These are phyloP conservation scores for Rugonectria rugulosa DNA, from an alignment of 2,329 filamentous ascomycete genomes.

Conservation along the genomic window DNA sequence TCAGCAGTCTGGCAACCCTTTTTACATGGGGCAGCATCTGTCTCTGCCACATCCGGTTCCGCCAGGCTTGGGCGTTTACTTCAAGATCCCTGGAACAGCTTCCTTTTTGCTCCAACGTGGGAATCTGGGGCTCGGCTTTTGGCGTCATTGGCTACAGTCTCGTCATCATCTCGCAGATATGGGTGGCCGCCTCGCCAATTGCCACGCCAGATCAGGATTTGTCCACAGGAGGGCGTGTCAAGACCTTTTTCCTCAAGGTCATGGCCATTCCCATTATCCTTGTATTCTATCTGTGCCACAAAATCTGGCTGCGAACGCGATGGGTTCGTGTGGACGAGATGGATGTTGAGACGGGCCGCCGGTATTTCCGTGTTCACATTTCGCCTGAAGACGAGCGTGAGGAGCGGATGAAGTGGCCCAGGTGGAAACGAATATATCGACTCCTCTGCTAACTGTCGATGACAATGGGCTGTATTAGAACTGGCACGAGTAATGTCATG, in stretches of 20 bases:
- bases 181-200: slow-evolving; percentile 82
- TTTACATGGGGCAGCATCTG: slow-evolving; percentile 89
- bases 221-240: slow-evolving; percentile 54
- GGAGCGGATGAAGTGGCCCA: slow-evolving; percentile 75
- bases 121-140: slow-evolving; percentile 80
- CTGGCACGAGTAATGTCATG: not conserved
- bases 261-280: slow-evolving; percentile 74
- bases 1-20: slow-evolving; percentile 75
- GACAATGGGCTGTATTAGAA: not conserved
- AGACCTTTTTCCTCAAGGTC: slow-evolving; percentile 77
- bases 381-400: slow-evolving; percentile 81
- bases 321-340: slow-evolving; percentile 76
- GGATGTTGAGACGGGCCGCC: slow-evolving; percentile 84
- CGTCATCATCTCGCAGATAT: slow-evolving; percentile 85
- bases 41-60: slow-evolving; percentile 89
- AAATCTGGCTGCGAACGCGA: slow-evolving; percentile 74
- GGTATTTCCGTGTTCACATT: slow-evolving; percentile 82
- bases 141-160: slow-evolving; percentile 80
- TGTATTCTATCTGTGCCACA: slow-evolving; percentile 76
- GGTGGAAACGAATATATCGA: slow-evolving; percentile 79
- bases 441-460: slow-evolving; percentile 69
- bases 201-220: slow-evolving; percentile 52
- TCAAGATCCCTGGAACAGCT: slow-evolving; percentile 77
- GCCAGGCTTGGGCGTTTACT: slow-evolving; percentile 73
- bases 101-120: slow-evolving; percentile 81